These are phyloP conservation scores for Ministeria vibrans DNA, from an alignment of 78 protist species.

Conservation along the genomic window DNA sequence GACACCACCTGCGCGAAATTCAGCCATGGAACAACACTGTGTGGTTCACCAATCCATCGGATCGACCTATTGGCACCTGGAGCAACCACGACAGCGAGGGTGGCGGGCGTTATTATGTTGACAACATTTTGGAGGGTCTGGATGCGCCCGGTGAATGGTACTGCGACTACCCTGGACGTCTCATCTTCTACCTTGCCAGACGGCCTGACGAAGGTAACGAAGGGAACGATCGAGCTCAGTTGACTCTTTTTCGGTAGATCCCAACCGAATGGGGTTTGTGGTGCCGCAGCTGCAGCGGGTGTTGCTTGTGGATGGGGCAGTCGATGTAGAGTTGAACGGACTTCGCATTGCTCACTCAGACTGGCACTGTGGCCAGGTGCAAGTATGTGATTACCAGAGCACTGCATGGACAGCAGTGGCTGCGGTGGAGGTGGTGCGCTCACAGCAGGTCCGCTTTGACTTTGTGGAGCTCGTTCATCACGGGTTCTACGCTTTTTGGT, in stretches of 20 bases:
- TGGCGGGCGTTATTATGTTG: not conserved
- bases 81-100: not conserved
- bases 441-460: not conserved
- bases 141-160: not conserved
- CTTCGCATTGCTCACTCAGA: not conserved
- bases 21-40: not conserved
- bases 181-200: no score
- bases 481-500: not conserved
- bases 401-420: not conserved
- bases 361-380: not conserved
- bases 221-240: not conserved
- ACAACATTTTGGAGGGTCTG: not conserved
- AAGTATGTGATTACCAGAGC: not conserved
- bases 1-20: not conserved
- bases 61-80: not conserved
- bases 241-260: not conserved
- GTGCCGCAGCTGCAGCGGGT: not conserved
- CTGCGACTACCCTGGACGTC: no score
- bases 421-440: not conserved
- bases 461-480: not conserved
- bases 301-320: not conserved
- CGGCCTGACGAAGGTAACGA: no score
- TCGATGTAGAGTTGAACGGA: not conserved
- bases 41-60: not conserved
- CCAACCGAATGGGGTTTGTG: not conserved